A percentile compares a stretch with the other conserved stretches of the same genome.
Conservation (phyloP, 2,329 filamentous ascomycete genomes). For the Amylocarpus encephaloides region DNA sequence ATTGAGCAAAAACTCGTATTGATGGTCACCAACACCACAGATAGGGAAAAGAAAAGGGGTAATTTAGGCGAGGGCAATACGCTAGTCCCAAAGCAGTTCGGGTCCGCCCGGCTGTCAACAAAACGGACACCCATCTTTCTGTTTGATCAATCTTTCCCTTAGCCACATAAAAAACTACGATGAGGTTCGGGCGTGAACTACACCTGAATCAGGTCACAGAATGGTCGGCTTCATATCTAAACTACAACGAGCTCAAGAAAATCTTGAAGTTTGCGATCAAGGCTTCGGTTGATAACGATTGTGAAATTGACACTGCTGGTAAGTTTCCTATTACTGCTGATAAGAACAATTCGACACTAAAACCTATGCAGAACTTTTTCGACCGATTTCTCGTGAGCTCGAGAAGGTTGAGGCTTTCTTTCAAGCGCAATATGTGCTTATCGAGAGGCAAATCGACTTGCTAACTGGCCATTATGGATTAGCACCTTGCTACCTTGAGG, state of each 20-base stretch:
- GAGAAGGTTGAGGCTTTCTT: slow-evolving; percentile 3
- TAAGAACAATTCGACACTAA: background rate
- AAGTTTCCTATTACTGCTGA: background rate
- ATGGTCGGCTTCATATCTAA: slow-evolving; percentile 1
- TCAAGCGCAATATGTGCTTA: background rate
- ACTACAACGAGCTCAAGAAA: slow-evolving; percentile 3
- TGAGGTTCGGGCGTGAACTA: slow-evolving; percentile 5
- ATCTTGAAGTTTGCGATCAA: background rate
- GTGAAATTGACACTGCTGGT: background rate
- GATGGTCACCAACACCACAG: no score
- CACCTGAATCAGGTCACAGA: background rate
- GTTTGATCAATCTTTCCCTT: no score
- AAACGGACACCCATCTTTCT: no score
- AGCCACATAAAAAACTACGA: background rate
- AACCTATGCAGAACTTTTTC: background rate
- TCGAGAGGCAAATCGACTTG: background rate
- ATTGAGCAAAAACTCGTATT: no score
- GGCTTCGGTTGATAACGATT: background rate
- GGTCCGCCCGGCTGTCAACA: no score
- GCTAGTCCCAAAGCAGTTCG: no score
- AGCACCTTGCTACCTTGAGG: background rate
- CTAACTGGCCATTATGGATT: background rate
- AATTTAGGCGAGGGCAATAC: no score
- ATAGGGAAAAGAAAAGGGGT: no score
- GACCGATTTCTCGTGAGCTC: background rate